These are phyloP conservation scores for Actinomucor elegans DNA, from an alignment of 371 early-diverging fungal species.

Conservation along the genomic window DNA sequence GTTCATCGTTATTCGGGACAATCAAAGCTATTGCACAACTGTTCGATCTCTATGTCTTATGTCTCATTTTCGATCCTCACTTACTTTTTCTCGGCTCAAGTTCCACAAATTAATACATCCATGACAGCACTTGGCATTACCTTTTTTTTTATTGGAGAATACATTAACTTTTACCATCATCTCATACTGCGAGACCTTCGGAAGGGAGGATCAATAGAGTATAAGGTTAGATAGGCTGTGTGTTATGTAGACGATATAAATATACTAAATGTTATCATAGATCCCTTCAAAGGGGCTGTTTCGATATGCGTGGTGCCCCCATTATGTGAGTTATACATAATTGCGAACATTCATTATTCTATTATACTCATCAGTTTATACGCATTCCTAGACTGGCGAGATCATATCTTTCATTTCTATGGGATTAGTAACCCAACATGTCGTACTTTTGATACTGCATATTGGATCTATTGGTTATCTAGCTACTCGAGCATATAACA, in stretches of 20 bases:
- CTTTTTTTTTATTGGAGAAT: slow-evolving; percentile 31
- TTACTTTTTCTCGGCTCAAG: slow-evolving; percentile 10
- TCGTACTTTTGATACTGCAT: slow-evolving; percentile 20
- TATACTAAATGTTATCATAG: slow-evolving; percentile 8
- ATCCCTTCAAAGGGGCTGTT: slow-evolving; percentile 35
- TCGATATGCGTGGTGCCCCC: slow-evolving; percentile 42
- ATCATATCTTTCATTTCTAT: slow-evolving; percentile 31
- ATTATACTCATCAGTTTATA: background rate
- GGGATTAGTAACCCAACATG: slow-evolving; percentile 27
- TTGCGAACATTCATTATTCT: background rate
- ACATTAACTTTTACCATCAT: slow-evolving; percentile 37
- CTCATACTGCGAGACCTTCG: slow-evolving; percentile 27
- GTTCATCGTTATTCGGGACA: slow-evolving; percentile 41
- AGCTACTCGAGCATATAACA: slow-evolving; percentile 29
- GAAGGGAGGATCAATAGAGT: slow-evolving; percentile 17
- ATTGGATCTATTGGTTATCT: slow-evolving; percentile 26
- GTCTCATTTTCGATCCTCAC: slow-evolving; percentile 2
- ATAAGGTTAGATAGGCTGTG: slow-evolving; percentile 19
- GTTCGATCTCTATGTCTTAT: slow-evolving; percentile 27
- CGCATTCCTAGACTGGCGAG: slow-evolving; percentile 27
- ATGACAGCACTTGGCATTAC: slow-evolving; percentile 5
- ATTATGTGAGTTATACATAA: slow-evolving; percentile 35
- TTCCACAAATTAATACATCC: background rate
- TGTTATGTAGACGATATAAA: no score
- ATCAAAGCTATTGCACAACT: slow-evolving; percentile 10